Conservation (phyloP, 495 filamentous ascomycete species). For the Penicillium malachiteum region DNA sequence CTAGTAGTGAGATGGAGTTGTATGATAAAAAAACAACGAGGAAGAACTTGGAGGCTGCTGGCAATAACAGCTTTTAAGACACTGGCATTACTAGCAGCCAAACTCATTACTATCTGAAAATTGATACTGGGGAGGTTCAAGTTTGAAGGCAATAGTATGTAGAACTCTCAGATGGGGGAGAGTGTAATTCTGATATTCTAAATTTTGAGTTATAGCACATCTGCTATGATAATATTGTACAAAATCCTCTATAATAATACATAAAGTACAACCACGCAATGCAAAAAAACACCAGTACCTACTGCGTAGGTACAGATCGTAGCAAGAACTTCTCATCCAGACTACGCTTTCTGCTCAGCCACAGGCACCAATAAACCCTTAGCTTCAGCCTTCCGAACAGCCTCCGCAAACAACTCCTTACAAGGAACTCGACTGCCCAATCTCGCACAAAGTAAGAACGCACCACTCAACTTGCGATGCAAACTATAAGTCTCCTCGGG, state of each 20-base stretch:
- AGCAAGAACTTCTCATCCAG: not conserved
- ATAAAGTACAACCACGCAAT: not conserved
- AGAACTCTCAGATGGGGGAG: too few relatives aligned
- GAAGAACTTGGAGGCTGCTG: too few relatives aligned
- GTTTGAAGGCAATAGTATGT: too few relatives aligned
- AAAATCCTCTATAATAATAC: not conserved
- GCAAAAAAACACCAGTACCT: too few relatives aligned
- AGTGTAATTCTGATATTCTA: not conserved
- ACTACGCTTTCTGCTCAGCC: slow-evolving; percentile 9
- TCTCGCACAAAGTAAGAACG: slow-evolving; percentile 87
- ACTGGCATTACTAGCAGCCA: too few relatives aligned
- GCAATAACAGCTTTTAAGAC: too few relatives aligned
- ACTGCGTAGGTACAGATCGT: too few relatives aligned
- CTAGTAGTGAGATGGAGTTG: too few relatives aligned
- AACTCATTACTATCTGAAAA: too few relatives aligned
- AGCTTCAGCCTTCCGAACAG: slow-evolving; percentile 50
- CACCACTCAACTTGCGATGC: slow-evolving; percentile 93
- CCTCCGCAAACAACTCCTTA: slow-evolving; percentile 73
- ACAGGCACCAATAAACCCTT: slow-evolving; percentile 14
- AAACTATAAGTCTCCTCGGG: slow-evolving; percentile 97
- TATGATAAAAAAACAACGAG: too few relatives aligned
- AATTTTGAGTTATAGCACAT: not conserved
- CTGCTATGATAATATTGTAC: not conserved
- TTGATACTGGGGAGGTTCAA: too few relatives aligned
- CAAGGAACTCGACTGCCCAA: slow-evolving; percentile 81